These are phyloP conservation scores for Eucalyptus marginata DNA, from an alignment of 345 rosid genomes.

Conservation along the genomic window DNA sequence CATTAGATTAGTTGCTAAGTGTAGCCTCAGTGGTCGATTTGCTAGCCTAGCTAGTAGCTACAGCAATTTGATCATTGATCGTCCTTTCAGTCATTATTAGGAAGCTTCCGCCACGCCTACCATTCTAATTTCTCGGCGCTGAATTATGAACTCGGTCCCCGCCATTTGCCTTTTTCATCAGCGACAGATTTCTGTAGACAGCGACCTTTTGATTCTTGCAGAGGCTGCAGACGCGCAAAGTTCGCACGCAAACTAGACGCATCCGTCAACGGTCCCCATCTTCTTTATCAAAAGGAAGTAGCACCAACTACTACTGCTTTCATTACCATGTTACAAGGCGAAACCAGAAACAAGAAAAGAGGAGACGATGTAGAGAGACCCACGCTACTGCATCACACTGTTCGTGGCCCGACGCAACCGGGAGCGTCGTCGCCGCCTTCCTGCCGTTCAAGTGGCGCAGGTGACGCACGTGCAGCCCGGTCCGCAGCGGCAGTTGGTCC, in stretches of 20 bases:
- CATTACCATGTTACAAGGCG: background rate
- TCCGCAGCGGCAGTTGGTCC: constrained; percentile 22
- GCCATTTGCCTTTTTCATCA: background rate
- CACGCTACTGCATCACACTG: background rate
- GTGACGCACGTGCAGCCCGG: constrained; percentile 19
- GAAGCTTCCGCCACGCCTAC: background rate
- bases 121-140: background rate
- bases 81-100: background rate
- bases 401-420: background rate
- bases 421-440: background rate
- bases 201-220: background rate
- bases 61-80: background rate
- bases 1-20: background rate
- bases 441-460: constrained; percentile 7
- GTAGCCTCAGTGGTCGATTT: background rate
- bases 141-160: background rate
- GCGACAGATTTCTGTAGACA: background rate
- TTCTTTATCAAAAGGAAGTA: background rate
- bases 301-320: background rate
- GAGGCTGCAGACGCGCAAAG: background rate
- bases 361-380: background rate
- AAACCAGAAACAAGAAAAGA: background rate
- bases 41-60: background rate
- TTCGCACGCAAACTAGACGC: background rate
- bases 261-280: background rate